Base-by-base conservation (phyloP, 371 early-diverging fungal species). In the Mucor ambiguus region DNA sequence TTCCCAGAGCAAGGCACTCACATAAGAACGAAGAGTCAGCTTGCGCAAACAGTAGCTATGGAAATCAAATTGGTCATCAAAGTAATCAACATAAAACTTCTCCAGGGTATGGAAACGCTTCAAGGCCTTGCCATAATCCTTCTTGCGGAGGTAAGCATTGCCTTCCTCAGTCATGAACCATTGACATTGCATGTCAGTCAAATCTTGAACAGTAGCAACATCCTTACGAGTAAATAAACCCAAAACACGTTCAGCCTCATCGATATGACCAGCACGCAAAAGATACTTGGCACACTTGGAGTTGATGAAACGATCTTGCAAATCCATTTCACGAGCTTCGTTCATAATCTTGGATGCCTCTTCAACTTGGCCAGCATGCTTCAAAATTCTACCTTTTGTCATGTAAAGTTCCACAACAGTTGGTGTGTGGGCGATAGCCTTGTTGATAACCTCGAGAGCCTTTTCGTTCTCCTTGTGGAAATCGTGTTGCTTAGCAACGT, bases 41-140 rank as follows among this genome's bases (percentile, higher is more conserved):
- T 96, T 96, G 63, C 98, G 93, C 63, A 96, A 80, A 68, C 90
- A 92, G 76, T 98, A 98, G 33, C 88, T 83, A 72, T 98, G 98
- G 87, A 98, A 98, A 80, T 98, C 98, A 63, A 96, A 95, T 79
- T 97, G 96, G 69, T 97, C 97, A 68, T 96, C 96, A 62, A 88
- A 89, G 71, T 92, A 91, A 64, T 95, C 95, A 32, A 67, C 73
- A 71, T 95, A 97, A 71, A 92, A 85, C 77, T 89, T 91, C 38
- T 91, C 89, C 32, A 96, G 87, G 58, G 89, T 87, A 69, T 95
- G 92, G 81, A 89, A 92, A 52, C 89, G 85, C 82, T 96, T 96
- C 67, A 98, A 79, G 4, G 98, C 96, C 48, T 81, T 83, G 46
- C 95, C 97, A 46, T 85, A 79, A 24, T 92, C 82, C 37, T 88